phyloP scores from a whole-genome alignment of 2,329 filamentous ascomycete species.

The Leptographium radiaticola region DNA sequence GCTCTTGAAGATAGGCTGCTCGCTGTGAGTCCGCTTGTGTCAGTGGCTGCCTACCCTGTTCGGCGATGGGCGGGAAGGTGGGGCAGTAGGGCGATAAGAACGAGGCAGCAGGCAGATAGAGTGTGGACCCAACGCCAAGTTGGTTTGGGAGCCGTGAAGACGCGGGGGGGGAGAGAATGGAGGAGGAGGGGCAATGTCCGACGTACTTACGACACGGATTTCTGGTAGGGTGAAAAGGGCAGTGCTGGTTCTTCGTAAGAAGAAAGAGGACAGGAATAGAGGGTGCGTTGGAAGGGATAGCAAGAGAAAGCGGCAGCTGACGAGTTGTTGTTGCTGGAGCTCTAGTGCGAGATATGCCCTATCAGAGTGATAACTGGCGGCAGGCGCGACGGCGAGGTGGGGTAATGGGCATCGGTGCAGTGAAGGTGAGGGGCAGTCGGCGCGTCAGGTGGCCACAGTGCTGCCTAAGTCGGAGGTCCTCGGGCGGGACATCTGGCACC shows the following conservation, averaged over 20 bases:
- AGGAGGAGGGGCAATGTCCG: background rate
- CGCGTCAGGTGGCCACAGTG: background rate
- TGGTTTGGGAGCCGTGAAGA: background rate
- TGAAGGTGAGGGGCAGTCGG: slow-evolving; percentile 1
- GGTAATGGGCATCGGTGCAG: slow-evolving; percentile 3
- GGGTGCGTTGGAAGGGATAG: background rate
- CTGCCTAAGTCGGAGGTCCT: background rate
- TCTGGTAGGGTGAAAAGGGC: background rate
- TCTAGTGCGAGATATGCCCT: background rate
- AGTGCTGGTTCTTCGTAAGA: background rate
- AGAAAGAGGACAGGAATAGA: background rate
- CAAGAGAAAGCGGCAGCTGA: background rate
- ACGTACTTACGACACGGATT: too few species aligned
- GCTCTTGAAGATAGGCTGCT: background rate
- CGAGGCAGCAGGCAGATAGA: background rate
- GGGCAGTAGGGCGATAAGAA: slow-evolving; percentile 1
- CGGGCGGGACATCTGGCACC: too few species aligned
- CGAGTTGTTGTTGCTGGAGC: background rate
- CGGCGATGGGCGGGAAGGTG: background rate
- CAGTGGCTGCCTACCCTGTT: slow-evolving; percentile 2
- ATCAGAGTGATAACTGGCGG: background rate
- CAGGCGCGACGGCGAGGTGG: slow-evolving; percentile 1
- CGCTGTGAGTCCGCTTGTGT: background rate
- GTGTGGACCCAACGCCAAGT: background rate
- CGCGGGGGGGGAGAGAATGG: background rate